Evolutionary conservation across 192 early-diverging fungal genomes (phyloP).

Genomic region (Podila verticillata): DNA sequence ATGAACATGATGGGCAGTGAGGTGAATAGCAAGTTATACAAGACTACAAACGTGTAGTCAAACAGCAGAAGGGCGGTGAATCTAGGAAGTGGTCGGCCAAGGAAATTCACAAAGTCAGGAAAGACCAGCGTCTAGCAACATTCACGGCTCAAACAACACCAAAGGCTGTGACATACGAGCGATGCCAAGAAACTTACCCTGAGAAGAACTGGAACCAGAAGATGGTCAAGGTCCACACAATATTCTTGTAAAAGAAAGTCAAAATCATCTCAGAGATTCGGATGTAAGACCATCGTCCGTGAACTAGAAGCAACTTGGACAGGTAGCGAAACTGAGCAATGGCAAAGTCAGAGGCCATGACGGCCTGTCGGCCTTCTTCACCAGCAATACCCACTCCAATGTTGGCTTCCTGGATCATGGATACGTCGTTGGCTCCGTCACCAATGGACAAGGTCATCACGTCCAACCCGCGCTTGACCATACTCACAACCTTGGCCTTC

Average conservation of each 20-base stretch:
- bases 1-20: conserved; percentile 79
- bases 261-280: conserved; percentile 88
- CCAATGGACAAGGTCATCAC: conserved; percentile 94
- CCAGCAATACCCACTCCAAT: conserved; percentile 95
- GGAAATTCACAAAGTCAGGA: neutral
- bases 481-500: conserved; percentile 93
- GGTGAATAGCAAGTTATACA: conserved; percentile 91
- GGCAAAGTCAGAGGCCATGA: conserved; percentile 92
- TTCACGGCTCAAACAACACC: neutral
- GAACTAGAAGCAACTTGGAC: conserved; percentile 85
- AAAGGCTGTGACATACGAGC: neutral
- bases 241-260: conserved; percentile 96
- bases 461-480: conserved; percentile 85
- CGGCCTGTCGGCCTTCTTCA: conserved; percentile 94
- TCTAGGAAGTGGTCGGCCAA: conserved; percentile 20
- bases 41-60: conserved; percentile 89
- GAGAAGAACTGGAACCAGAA: conserved; percentile 94
- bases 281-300: conserved; percentile 93
- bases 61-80: conserved; percentile 84
- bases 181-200: conserved; percentile 57
- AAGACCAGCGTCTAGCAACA: no score
- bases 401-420: conserved; percentile 98
- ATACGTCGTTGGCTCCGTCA: conserved; percentile 96
- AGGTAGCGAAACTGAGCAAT: conserved; percentile 92
- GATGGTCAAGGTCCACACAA: conserved; percentile 87